Evolutionary conservation across 169 alveolate species (phyloP).

Genomic region (Perkinsus chesapeaki): DNA sequence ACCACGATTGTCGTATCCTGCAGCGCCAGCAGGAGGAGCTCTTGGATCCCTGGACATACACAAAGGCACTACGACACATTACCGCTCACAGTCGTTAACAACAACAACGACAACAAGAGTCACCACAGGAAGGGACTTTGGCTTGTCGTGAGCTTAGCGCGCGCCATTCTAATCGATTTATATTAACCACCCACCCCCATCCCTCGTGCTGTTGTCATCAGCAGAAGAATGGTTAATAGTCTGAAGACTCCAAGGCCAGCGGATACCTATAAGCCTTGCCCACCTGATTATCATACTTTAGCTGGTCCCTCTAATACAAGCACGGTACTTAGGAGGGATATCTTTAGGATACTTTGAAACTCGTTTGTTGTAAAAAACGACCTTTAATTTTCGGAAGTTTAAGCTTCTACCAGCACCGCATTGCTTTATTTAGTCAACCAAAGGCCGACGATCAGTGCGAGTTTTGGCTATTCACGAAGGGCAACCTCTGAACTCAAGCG

Average conservation of each 20-base stretch:
- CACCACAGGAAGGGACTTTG: not conserved
- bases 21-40: not conserved
- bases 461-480: not conserved
- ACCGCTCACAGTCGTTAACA: not conserved
- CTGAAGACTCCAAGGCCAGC: not conserved
- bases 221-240: not conserved
- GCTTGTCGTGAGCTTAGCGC: not conserved
- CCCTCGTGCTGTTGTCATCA: too few species aligned
- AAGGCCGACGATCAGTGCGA: not conserved
- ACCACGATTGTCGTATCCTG: not conserved
- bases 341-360: too few species aligned
- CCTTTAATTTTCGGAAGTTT: too few species aligned
- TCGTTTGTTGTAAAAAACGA: too few species aligned
- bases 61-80: not conserved
- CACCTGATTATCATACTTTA: not conserved
- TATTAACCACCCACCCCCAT: not conserved
- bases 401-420: not conserved
- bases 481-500: not conserved
- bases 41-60: not conserved
- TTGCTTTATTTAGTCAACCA: not conserved
- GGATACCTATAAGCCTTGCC: not conserved
- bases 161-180: not conserved
- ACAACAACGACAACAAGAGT: not conserved
- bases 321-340: too few species aligned
- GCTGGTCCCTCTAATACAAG: not conserved